A percentile compares a stretch with the other conserved stretches of the same genome.
Evolutionary conservation across 208 protist genomes (phyloP).

Genomic region (Leishmania gerbilli): DNA sequence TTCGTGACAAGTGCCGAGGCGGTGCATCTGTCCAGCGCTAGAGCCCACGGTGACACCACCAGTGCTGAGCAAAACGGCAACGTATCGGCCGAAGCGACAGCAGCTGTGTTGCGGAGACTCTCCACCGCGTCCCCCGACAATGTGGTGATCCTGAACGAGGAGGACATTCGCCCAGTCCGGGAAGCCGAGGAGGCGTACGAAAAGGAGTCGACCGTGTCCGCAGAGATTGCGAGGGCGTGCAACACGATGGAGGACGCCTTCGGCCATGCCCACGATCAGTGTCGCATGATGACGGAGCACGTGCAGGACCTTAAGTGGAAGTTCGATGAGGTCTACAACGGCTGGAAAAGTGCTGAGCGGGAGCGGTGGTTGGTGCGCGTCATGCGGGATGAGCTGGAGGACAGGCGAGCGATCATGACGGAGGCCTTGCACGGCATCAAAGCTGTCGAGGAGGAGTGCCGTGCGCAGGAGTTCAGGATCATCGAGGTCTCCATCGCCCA

Average conservation of each 20-base stretch:
- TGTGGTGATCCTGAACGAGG: constrained; percentile 33
- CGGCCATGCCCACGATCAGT: constrained; percentile 23
- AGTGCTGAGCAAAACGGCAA: constrained; percentile 5
- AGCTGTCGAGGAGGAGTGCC: constrained; percentile 30
- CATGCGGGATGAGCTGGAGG: constrained; percentile 35
- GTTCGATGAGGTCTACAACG: constrained; percentile 32
- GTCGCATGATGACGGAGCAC: constrained; percentile 46
- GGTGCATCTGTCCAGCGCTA: background rate
- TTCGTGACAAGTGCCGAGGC: constrained; percentile 46
- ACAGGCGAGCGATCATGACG: constrained; percentile 23
- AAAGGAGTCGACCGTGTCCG: constrained; percentile 25
- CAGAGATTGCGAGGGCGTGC: constrained; percentile 20
- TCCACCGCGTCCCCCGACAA: constrained; percentile 3
- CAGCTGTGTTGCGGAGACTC: background rate
- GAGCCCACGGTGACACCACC: background rate
- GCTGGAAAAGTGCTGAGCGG: constrained; percentile 21
- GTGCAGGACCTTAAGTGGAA: constrained; percentile 42
- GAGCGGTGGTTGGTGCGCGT: constrained; percentile 27
- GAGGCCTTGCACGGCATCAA: constrained; percentile 26
- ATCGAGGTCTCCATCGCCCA: constrained; percentile 37
- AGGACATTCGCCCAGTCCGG: constrained; percentile 46
- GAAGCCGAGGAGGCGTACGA: constrained; percentile 41
- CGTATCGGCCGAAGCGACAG: background rate
- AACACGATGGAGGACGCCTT: constrained; percentile 34
- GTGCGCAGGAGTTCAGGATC: constrained; percentile 36